Percentiles rank a stretch among this genome's conserved stretches.
phyloP scores from a whole-genome alignment of 163 green algal genomes.

The Volvox carteri region DNA sequence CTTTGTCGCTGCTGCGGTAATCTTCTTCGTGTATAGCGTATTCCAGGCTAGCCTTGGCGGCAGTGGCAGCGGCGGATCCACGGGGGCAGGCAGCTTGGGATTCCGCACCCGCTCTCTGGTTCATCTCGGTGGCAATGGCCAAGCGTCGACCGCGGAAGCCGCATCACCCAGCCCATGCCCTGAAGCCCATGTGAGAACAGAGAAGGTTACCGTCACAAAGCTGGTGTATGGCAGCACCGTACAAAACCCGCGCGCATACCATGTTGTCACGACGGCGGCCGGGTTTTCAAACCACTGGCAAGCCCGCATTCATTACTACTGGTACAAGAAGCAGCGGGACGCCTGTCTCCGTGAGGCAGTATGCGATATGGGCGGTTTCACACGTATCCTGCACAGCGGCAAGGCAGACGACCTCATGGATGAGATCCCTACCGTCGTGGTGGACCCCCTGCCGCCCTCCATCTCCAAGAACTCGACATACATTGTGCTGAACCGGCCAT shows the following conservation, averaged over 20 bases:
- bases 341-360: slow-evolving; percentile 57
- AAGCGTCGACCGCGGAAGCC: not conserved
- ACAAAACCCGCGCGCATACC: slow-evolving; percentile 55
- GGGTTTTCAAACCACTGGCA: slow-evolving; percentile 62
- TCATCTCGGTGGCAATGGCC: not conserved
- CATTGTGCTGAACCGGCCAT: slow-evolving; percentile 78
- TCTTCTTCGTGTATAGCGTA: slow-evolving; percentile 52
- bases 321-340: slow-evolving; percentile 74
- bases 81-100: not conserved
- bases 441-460: slow-evolving; percentile 77
- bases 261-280: slow-evolving; percentile 50
- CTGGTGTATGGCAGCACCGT: slow-evolving; percentile 53
- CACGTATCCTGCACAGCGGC: slow-evolving; percentile 84
- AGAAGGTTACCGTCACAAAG: slow-evolving; percentile 43
- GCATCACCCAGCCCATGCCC: slow-evolving; percentile 16
- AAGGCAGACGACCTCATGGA: slow-evolving; percentile 88
- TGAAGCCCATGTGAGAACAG: not conserved
- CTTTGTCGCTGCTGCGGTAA: slow-evolving; percentile 36
- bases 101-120: slow-evolving; percentile 14
- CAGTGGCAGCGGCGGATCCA: not conserved
- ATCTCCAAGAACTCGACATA: slow-evolving; percentile 64
- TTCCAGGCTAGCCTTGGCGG: slow-evolving; percentile 16
- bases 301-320: slow-evolving; percentile 66
- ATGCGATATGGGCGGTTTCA: slow-evolving; percentile 87
- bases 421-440: slow-evolving; percentile 90